Percentiles rank a stretch among this genome's conserved stretches.
Evolutionary conservation across 2,329 filamentous ascomycete species (phyloP).

Genomic region (Dactylonectria macrodidyma): DNA sequence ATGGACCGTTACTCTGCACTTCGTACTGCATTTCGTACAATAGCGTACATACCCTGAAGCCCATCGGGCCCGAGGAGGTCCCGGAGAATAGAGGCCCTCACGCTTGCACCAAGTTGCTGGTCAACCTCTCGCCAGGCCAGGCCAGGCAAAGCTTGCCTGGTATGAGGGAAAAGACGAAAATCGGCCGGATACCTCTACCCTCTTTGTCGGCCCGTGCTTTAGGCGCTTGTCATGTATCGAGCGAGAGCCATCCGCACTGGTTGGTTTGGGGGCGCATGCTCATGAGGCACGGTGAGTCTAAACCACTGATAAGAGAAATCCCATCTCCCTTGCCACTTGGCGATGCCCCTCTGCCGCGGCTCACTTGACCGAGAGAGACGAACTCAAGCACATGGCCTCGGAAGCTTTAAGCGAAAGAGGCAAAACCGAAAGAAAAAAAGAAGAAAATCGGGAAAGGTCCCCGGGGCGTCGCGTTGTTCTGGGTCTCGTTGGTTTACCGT

Average conservation of each 20-base stretch:
- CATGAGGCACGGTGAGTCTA: conserved; percentile 12
- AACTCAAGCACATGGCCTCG: conserved; percentile 13
- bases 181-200: conserved; percentile 1
- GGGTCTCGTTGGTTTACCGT: neutral
- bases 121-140: conserved; percentile 13
- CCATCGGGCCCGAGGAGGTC: conserved; percentile 7
- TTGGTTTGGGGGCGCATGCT: neutral
- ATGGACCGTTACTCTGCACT: neutral
- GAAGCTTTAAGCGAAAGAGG: neutral
- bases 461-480: conserved; percentile 6
- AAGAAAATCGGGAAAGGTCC: neutral
- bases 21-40: neutral
- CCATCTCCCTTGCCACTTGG: conserved; percentile 25
- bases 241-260: neutral
- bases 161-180: conserved; percentile 21
- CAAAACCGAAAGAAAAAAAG: too few species aligned
- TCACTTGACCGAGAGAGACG: conserved; percentile 12
- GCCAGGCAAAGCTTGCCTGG: conserved; percentile 8
- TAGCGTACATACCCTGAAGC: conserved; percentile 18
- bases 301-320: conserved; percentile 25
- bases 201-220: neutral
- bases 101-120: conserved; percentile 4
- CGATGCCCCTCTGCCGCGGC: conserved; percentile 24
- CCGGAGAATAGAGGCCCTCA: neutral
- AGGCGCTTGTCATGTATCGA: neutral